Percentiles rank a stretch among this genome's conserved stretches.
phyloP scores from a whole-genome alignment of 2,329 filamentous ascomycete species.

The Albifimbria verrucaria region DNA sequence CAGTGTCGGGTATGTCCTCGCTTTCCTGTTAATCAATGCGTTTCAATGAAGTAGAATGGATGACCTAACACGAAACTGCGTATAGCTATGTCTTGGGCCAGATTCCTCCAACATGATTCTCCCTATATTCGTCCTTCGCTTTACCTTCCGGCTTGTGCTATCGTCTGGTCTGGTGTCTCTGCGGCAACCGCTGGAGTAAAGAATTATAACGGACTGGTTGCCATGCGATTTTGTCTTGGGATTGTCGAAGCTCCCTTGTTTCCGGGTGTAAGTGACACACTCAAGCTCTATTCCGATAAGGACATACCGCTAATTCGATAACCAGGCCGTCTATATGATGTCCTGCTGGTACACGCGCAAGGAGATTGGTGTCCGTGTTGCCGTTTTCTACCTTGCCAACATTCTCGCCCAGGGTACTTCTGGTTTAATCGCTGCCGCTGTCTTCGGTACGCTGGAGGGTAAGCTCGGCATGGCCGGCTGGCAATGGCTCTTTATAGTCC shows the following conservation, averaged over 20 bases:
- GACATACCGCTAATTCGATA: not conserved
- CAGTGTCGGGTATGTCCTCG: conserved; percentile 16
- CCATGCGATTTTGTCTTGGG: conserved; percentile 16
- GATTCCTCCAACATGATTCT: conserved; percentile 12
- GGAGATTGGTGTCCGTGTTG: conserved; percentile 58
- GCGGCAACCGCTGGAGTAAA: conserved; percentile 14
- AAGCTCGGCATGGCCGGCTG: conserved; percentile 54
- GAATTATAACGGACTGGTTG: conserved; percentile 9
- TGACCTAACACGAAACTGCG: not conserved
- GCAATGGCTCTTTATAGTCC: conserved; percentile 66
- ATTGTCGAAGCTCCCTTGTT: conserved; percentile 20
- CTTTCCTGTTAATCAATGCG: not conserved
- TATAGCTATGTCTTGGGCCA: conserved; percentile 11
- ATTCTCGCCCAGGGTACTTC: conserved; percentile 65
- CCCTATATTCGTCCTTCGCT: conserved; percentile 12
- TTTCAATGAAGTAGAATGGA: accelerated
- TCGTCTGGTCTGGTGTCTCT: conserved; percentile 18
- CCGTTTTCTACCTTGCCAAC: conserved; percentile 54
- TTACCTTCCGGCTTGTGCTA: conserved; percentile 13
- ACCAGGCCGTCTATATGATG: conserved; percentile 48
- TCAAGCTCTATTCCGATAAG: not conserved
- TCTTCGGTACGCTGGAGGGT: conserved; percentile 39
- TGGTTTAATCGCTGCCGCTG: conserved; percentile 56
- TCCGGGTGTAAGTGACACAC: conserved; percentile 4
- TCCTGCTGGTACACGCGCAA: conserved; percentile 62